A percentile compares a stretch with the other conserved stretches of the same genome.
phyloP scores from a whole-genome alignment of 495 filamentous ascomycete genomes.

The Hypoxylon intermedium region DNA sequence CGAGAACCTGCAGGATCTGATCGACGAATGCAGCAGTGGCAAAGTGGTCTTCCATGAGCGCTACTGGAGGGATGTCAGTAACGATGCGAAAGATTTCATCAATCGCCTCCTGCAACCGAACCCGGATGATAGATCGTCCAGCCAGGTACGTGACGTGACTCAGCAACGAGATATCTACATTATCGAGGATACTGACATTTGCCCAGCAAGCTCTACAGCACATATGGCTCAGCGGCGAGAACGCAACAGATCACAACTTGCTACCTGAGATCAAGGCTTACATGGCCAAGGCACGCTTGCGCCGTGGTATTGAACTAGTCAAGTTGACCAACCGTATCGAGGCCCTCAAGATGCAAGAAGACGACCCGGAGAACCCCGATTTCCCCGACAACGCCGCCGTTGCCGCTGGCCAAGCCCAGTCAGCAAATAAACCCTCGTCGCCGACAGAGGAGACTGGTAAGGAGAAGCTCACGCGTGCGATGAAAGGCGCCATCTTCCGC shows the following conservation, averaged over 20 bases:
- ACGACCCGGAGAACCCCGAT: slow-evolving; percentile 72
- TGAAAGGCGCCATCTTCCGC: slow-evolving; percentile 91
- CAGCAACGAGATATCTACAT: background rate
- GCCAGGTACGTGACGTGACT: slow-evolving; percentile 61
- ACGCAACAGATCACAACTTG: slow-evolving; percentile 92
- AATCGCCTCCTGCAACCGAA: slow-evolving; percentile 77
- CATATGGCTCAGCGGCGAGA: slow-evolving; percentile 88
- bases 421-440: slow-evolving; percentile 27
- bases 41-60: slow-evolving; percentile 95
- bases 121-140: slow-evolving; percentile 78
- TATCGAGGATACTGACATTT: slow-evolving; percentile 17
- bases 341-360: slow-evolving; percentile 93
- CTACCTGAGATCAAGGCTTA: slow-evolving; percentile 96
- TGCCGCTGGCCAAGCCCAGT: slow-evolving; percentile 55
- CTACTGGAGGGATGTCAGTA: slow-evolving; percentile 97
- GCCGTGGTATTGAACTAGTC: slow-evolving; percentile 94
- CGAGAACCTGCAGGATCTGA: slow-evolving; percentile 90
- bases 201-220: slow-evolving; percentile 78
- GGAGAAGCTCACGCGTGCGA: slow-evolving; percentile 73
- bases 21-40: slow-evolving; percentile 91
- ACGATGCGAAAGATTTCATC: slow-evolving; percentile 97
- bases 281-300: slow-evolving; percentile 87
- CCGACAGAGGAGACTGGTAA: slow-evolving; percentile 56
- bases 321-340: slow-evolving; percentile 98
- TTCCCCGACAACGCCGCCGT: slow-evolving; percentile 68